Conservation (phyloP, 768 basidiomycete genomes). For the Mycena epipterygia region DNA sequence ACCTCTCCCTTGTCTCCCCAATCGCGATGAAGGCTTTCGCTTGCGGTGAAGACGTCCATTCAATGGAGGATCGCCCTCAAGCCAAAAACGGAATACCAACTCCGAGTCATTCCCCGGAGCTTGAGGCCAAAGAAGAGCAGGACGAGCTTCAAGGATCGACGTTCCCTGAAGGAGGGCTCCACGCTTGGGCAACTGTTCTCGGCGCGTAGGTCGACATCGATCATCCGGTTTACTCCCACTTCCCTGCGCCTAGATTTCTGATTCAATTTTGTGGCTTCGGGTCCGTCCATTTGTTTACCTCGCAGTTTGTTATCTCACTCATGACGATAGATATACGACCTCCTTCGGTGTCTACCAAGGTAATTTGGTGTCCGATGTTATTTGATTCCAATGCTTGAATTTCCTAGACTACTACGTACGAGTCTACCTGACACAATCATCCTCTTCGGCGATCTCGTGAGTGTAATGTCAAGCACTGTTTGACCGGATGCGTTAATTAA, state of each 20-base stretch:
- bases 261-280: slow-evolving; percentile 58
- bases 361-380: background rate
- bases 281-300: slow-evolving; percentile 30
- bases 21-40: too few relatives aligned
- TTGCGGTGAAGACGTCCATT: too few relatives aligned
- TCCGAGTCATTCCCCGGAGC: too few relatives aligned
- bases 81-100: too few relatives aligned
- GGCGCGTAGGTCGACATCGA: background rate
- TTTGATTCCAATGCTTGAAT: background rate
- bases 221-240: background rate
- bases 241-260: slow-evolving; percentile 31
- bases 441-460: slow-evolving; percentile 53
- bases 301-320: background rate
- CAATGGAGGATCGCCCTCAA: too few relatives aligned
- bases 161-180: background rate
- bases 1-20: too few relatives aligned
- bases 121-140: too few relatives aligned
- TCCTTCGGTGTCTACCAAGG: slow-evolving; percentile 54
- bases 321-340: slow-evolving; percentile 48
- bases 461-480: slow-evolving; percentile 4
- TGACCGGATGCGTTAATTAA: background rate
- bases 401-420: slow-evolving; percentile 51
- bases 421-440: slow-evolving; percentile 48
- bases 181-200: background rate
- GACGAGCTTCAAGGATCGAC: background rate